Percentiles rank a stretch among this genome's conserved stretches.
Conservation (phyloP, 176 grass and related monocot genomes). For the Pharus latifolius region DNA sequence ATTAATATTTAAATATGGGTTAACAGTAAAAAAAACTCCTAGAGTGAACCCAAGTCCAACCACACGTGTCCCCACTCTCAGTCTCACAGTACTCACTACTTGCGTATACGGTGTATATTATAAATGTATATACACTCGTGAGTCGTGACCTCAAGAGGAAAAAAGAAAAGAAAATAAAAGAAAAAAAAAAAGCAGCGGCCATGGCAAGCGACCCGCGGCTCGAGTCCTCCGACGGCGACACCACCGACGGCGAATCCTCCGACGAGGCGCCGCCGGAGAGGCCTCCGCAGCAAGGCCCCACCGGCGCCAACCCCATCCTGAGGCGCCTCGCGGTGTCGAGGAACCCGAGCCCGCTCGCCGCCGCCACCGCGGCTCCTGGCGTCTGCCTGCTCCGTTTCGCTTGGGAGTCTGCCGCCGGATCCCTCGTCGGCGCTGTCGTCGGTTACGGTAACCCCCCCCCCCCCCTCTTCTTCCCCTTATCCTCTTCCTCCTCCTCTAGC, state of each 20-base stretch:
- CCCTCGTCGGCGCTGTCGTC: slow-evolving; percentile 40
- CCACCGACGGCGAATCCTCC: slow-evolving; percentile 16
- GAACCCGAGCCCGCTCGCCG: slow-evolving; percentile 47
- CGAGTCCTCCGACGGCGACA: slow-evolving; percentile 23
- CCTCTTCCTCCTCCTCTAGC: background rate
- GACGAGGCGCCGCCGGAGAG: background rate
- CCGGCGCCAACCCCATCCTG: slow-evolving; percentile 25
- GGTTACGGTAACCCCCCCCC: slow-evolving; percentile 25
- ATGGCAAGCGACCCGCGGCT: slow-evolving; percentile 24
- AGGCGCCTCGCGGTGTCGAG: slow-evolving; percentile 42
- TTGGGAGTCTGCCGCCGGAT: slow-evolving; percentile 46
- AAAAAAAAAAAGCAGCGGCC: background rate
- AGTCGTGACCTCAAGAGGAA: too few relatives aligned
- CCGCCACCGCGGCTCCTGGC: slow-evolving; percentile 32
- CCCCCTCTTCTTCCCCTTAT: background rate
- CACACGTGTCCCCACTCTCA: too few relatives aligned
- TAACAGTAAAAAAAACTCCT: too few relatives aligned
- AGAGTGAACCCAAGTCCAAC: too few relatives aligned
- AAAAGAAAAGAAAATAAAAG: too few relatives aligned
- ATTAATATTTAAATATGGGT: too few relatives aligned
- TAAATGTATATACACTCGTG: too few relatives aligned
- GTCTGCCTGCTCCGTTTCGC: slow-evolving; percentile 52
- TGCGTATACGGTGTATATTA: too few relatives aligned
- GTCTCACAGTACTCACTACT: too few relatives aligned
- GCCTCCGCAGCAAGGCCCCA: background rate